These are phyloP conservation scores for Aspergillus quadricinctus DNA, from an alignment of 2,329 filamentous ascomycete genomes.

Conservation along the genomic window DNA sequence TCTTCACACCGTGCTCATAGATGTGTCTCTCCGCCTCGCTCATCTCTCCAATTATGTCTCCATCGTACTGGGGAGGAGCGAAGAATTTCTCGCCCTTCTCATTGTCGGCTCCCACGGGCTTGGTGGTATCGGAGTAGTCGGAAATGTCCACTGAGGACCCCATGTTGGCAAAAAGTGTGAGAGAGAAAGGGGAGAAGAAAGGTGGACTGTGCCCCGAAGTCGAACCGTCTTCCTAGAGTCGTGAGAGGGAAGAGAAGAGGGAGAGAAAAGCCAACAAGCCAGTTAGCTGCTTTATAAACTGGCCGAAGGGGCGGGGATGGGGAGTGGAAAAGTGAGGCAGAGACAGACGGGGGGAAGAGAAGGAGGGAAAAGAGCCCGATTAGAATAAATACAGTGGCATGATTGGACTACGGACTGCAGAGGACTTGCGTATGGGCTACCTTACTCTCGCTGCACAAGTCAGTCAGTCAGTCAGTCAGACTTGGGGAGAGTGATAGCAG, in stretches of 20 bases:
- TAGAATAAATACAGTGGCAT: neutral
- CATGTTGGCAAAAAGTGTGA: neutral
- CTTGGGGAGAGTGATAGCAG: neutral
- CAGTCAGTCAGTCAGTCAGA: no score
- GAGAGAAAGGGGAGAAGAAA: neutral
- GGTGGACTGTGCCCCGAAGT: neutral
- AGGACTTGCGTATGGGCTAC: neutral
- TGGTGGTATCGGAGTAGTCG: slow-evolving; percentile 10
- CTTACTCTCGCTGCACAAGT: neutral
- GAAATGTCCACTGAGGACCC: slow-evolving; percentile 6
- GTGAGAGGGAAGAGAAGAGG: neutral
- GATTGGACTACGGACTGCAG: neutral
- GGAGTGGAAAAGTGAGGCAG: neutral
- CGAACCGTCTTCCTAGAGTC: neutral
- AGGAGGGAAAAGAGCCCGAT: neutral
- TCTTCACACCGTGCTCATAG: slow-evolving; percentile 18
- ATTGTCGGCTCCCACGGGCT: slow-evolving; percentile 4
- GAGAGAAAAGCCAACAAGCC: neutral
- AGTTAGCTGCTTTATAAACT: neutral
- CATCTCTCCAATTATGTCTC: slow-evolving; percentile 18
- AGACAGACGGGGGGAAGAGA: neutral
- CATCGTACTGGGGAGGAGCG: slow-evolving; percentile 13
- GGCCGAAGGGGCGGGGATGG: neutral
- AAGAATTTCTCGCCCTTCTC: slow-evolving; percentile 5
- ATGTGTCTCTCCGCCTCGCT: slow-evolving; percentile 15